Base-by-base conservation (phyloP, 2,329 filamentous ascomycete genomes). In the Ascochyta fabae region DNA sequence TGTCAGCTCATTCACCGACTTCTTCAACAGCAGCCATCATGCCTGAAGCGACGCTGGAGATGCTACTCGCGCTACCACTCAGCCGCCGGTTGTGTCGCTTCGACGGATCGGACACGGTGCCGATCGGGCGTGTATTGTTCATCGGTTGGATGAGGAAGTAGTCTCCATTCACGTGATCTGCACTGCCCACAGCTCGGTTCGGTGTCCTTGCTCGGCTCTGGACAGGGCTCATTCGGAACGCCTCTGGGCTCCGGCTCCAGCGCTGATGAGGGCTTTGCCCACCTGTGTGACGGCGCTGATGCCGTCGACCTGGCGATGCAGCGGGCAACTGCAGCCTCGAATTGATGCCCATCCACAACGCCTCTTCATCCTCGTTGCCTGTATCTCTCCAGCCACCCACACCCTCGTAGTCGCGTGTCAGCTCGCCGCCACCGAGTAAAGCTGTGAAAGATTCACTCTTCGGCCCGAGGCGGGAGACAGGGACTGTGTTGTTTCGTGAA, bases 341-440 rank as follows among this genome's bases (percentile, higher is more conserved):
- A 49, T 79, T 79, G 60, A 79, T 77, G 51, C 72, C 71, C 63
- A 79, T 75, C 77, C 77, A 80, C 12, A 77, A 47, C 3, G 76
- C 77, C 60, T 79, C 77, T 39, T 79, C 77, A 5, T 77, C 75
- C 1, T 75, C 72, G 24, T 72, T 72, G 12, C 69, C 71, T 3
- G 72, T 58, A 15, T 75, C 65, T 40, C 73, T 64, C 74, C 74
- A 76, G 1, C 78, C 78, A 24, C 78, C 78, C 1, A 80, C 73
- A 47, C 77, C 77, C 53, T 80, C 78, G 45, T 74, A 80, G 58
- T 80, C 78, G 31, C 76, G 66, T 12, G 69, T 69, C 3, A 69
- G 45, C 12, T 71, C 70, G 41, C 68, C 67, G 24, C 65, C 68
- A 24, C 70, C 67, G 24, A 77, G 48, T 27, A 78, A 62, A 1